Evolutionary conservation across 108 stramenopile species (phyloP).

Genomic region (Cyclotella kingstonii): DNA sequence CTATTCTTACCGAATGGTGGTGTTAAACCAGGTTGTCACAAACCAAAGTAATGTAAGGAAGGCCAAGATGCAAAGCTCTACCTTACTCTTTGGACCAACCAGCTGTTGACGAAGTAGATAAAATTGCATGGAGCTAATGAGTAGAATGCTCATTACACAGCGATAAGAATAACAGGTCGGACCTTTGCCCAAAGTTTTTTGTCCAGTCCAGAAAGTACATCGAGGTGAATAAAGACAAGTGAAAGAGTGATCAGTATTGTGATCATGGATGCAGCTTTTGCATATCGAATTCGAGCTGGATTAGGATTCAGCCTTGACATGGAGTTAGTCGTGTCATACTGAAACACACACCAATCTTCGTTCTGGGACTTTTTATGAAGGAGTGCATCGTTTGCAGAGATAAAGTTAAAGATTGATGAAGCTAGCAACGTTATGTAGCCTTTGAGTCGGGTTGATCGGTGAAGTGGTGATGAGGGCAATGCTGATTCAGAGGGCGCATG

Average conservation of each 20-base stretch:
- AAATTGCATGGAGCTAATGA: not conserved
- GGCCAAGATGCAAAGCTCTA: conserved; percentile 44
- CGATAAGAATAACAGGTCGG: not conserved
- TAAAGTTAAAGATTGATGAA: conserved; percentile 53
- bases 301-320: not conserved
- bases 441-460: conserved; percentile 60
- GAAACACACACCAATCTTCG: conserved; percentile 28
- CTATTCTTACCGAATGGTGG: conserved; percentile 24
- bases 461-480: conserved; percentile 19
- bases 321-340: conserved; percentile 10
- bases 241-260: conserved; percentile 41
- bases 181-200: conserved; percentile 25
- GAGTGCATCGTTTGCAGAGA: conserved; percentile 38
- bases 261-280: conserved; percentile 41
- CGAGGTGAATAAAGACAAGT: conserved; percentile 46
- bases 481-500: not conserved
- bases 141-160: not conserved
- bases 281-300: conserved; percentile 27
- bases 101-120: conserved; percentile 10
- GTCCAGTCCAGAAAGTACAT: conserved; percentile 39
- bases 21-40: conserved; percentile 60
- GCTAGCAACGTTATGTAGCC: conserved; percentile 67
- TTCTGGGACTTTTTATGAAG: no score
- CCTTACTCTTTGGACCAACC: conserved; percentile 42
- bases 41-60: conserved; percentile 71